Evolutionary conservation across 2,329 filamentous ascomycete genomes (phyloP), one percentile per base, ranked within the genome.

Genomic region (Achaetomium macrosporum): DNA sequence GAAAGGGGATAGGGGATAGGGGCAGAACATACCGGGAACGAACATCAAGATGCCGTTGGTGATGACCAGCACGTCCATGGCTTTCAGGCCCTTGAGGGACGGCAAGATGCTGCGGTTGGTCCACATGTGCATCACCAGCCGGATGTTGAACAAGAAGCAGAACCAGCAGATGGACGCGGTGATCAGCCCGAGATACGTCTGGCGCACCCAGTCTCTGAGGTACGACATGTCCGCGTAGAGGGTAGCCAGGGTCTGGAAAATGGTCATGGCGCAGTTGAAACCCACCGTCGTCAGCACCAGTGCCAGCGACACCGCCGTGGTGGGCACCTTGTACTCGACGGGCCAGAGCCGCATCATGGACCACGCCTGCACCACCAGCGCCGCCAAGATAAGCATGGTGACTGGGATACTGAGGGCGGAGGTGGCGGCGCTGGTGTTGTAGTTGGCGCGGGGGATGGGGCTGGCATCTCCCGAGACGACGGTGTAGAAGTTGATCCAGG

Each of bases 401-500:
- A 79, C 68, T 2, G 76, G 63, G 30, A 77, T 60, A 5, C 70
- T 71, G 49, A 77, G 63, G 17, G 68, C 66, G 17, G 71, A 75
- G 8, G 69, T 70, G 0, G 68, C 68, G 3, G 73, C 65, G 56
- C 68, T 73, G 43, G 61, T 59, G 42, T 62, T 53, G 55, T 67
- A 72, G 58, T 74, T 71, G 29, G 25, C 41, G 0, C 30, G 36
- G 0, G 73, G 68, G 16, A 88, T 73, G 3, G 65, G 64, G 2
- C 71, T 71, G 54, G 70, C 77, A 68, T 90, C 84, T 3, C 63
- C 65, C 2, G 78, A 67, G 63, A 83, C 79, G 57, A 76, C 69
- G 19, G 76, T 69, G 66, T 90, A 90, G 51, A 84, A 77, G 48
- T 83, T 73, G 60, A 76, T 72, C 60, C 82, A 84, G 4, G 75